A percentile compares a stretch with the other conserved stretches of the same genome.
These are phyloP conservation scores for Trypethelium eluteriae DNA, from an alignment of 495 filamentous ascomycete genomes.

Conservation along the genomic window DNA sequence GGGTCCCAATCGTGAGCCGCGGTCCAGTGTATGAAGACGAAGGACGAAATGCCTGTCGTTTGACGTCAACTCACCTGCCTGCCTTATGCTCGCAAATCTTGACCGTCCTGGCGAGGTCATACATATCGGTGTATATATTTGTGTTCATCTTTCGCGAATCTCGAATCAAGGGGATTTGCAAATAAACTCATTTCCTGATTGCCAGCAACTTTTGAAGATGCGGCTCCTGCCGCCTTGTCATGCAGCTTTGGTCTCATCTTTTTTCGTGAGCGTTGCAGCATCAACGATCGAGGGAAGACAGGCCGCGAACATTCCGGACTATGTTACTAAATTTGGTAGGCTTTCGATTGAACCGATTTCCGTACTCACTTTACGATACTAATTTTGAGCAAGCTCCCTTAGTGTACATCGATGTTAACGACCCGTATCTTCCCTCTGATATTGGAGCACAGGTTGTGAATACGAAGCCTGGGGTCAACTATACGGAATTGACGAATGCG, in stretches of 20 bases:
- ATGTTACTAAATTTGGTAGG: slow-evolving; percentile 12
- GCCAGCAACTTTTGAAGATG: background rate
- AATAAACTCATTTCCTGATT: background rate
- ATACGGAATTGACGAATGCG: slow-evolving; percentile 37
- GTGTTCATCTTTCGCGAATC: too few species aligned
- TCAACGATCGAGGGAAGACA: background rate
- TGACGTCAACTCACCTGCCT: background rate
- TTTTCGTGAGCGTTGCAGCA: background rate
- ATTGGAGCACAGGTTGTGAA: slow-evolving; percentile 47
- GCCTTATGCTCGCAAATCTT: background rate
- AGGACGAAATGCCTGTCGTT: background rate
- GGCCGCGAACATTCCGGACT: slow-evolving; percentile 8
- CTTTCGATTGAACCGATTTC: background rate
- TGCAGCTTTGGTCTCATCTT: background rate
- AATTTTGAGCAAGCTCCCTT: slow-evolving; percentile 27
- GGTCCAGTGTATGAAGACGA: too few species aligned
- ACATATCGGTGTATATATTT: too few species aligned
- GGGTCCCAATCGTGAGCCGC: too few species aligned
- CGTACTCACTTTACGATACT: background rate
- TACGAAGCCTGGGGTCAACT: slow-evolving; percentile 49
- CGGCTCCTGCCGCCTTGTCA: background rate
- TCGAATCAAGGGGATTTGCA: background rate
- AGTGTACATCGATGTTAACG: slow-evolving; percentile 28
- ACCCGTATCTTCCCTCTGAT: slow-evolving; percentile 52
- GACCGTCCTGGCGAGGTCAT: background rate